These are phyloP conservation scores for Phoma herbarum DNA, from an alignment of 2,329 filamentous ascomycete species.

Conservation along the genomic window DNA sequence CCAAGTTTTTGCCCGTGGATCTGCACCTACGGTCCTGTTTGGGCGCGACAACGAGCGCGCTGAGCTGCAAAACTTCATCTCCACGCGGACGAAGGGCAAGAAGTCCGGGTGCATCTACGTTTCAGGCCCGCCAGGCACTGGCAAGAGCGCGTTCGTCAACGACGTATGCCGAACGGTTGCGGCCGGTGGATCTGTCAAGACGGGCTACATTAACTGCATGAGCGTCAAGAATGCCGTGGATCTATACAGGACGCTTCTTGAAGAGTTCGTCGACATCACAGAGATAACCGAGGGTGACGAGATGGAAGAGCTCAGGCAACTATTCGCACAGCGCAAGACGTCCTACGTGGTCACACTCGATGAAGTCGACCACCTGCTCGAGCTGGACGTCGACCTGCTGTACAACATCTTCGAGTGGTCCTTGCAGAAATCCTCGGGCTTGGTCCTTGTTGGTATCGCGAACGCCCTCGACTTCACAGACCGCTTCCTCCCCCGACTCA, in stretches of 20 bases:
- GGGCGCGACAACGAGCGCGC: slow-evolving; percentile 76
- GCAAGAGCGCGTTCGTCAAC: slow-evolving; percentile 92
- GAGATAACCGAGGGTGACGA: slow-evolving; percentile 73
- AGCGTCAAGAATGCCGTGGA: slow-evolving; percentile 90
- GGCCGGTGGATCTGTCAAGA: slow-evolving; percentile 64
- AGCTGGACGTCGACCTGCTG: slow-evolving; percentile 84
- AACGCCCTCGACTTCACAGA: slow-evolving; percentile 97
- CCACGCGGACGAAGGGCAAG: slow-evolving; percentile 66
- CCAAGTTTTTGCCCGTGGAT: slow-evolving; percentile 84
- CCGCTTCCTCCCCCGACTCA: slow-evolving; percentile 90
- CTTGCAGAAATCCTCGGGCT: slow-evolving; percentile 77
- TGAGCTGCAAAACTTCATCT: slow-evolving; percentile 75
- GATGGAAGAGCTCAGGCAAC: slow-evolving; percentile 70
- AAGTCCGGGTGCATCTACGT: slow-evolving; percentile 89
- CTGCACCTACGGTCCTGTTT: slow-evolving; percentile 76
- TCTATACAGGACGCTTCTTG: slow-evolving; percentile 80
- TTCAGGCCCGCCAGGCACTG: slow-evolving; percentile 93
- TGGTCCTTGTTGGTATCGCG: slow-evolving; percentile 90
- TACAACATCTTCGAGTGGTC: slow-evolving; percentile 99
- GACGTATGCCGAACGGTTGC: slow-evolving; percentile 74
- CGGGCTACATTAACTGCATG: slow-evolving; percentile 94
- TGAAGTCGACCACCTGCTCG: slow-evolving; percentile 93
- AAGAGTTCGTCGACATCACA: slow-evolving; percentile 68
- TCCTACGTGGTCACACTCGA: slow-evolving; percentile 89
- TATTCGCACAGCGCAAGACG: slow-evolving; percentile 70